A percentile compares a stretch with the other conserved stretches of the same genome.
phyloP scores from a whole-genome alignment of 2,329 filamentous ascomycete genomes.

The Pseudocercospora vitis region DNA sequence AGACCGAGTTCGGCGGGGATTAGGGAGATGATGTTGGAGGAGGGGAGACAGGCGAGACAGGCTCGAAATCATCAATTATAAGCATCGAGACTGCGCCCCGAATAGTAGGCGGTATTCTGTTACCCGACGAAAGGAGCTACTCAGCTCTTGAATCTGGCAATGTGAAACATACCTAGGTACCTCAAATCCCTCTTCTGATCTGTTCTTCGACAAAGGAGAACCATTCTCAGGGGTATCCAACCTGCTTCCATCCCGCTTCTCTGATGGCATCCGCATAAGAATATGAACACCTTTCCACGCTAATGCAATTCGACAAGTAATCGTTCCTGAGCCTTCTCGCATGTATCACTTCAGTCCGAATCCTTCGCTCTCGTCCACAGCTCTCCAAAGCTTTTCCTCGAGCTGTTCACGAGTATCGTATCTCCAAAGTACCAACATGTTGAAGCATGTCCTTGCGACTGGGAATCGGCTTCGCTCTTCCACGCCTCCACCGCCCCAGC shows the following conservation, averaged over 20 bases:
- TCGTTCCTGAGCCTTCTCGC: neutral
- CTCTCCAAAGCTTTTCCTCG: slow-evolving; percentile 74
- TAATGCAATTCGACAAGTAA: neutral
- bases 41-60: too few species aligned
- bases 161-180: neutral
- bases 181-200: too few species aligned
- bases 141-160: neutral
- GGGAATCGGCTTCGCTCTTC: slow-evolving; percentile 74
- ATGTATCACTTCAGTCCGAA: slow-evolving; percentile 75
- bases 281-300: neutral
- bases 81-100: too few species aligned
- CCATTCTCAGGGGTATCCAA: neutral
- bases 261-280: neutral
- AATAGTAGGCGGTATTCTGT: too few species aligned
- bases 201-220: neutral
- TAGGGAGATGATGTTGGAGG: too few species aligned
- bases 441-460: slow-evolving; percentile 88
- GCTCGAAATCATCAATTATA: too few species aligned
- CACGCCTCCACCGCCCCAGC: slow-evolving; percentile 33
- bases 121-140: too few species aligned
- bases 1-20: too few species aligned
- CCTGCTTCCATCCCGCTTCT: too few species aligned
- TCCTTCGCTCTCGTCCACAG: slow-evolving; percentile 85
- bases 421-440: slow-evolving; percentile 73
- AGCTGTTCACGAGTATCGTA: slow-evolving; percentile 68